Conservation (phyloP, 192 early-diverging fungal genomes). For the Coemansia sp. region DNA sequence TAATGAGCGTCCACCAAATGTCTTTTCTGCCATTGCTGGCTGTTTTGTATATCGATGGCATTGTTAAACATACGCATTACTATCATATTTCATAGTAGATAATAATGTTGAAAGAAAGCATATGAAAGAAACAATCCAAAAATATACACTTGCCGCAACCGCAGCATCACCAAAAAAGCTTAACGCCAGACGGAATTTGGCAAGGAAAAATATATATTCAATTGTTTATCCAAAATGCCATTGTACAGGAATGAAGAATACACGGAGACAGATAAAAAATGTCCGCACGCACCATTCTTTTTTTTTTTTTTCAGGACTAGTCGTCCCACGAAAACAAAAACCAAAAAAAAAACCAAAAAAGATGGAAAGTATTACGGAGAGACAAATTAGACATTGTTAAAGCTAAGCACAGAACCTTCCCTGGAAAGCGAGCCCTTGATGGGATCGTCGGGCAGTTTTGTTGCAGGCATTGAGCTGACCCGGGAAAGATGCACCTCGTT, state of each 20-base stretch:
- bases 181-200: background rate
- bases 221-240: background rate
- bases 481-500: constrained; percentile 25
- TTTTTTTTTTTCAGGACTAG: background rate
- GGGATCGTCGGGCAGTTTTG: constrained; percentile 24
- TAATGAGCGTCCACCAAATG: too few species aligned
- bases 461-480: constrained; percentile 24
- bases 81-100: too few species aligned
- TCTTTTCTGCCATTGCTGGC: too few species aligned
- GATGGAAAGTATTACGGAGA: background rate
- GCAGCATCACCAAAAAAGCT: too few species aligned
- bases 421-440: constrained; percentile 43
- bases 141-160: too few species aligned
- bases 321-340: background rate
- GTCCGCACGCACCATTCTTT: too few species aligned
- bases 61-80: too few species aligned
- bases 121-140: too few species aligned
- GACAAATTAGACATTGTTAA: constrained; percentile 10
- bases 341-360: background rate
- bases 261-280: background rate
- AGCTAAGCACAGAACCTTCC: constrained; percentile 44
- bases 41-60: too few species aligned
- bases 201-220: background rate
- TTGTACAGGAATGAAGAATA: too few species aligned
- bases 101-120: too few species aligned